Evolutionary conservation across 306 rosid species (phyloP), one percentile per base, ranked within the genome.

Genomic region (Quercus dentata): DNA sequence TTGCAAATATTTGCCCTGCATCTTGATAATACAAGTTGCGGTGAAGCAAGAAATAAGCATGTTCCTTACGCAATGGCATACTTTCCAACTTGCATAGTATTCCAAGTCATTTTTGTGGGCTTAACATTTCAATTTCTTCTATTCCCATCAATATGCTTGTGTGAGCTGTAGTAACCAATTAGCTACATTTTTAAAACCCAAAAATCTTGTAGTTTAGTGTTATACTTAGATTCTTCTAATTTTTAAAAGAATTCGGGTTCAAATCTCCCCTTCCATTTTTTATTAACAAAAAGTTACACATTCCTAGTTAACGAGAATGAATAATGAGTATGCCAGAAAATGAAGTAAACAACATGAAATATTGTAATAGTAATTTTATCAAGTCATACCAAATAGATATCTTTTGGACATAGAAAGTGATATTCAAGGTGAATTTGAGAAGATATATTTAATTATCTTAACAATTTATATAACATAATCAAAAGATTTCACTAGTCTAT

Each of bases 81-180:
- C 69, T 13, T 31, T 15, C 69, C 33, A 31, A 74, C 56, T 57
- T 52, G 19, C 25, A 25, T 30, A 19, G 56, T 38, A 62, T 62
- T 76, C 75, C 63, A 15, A 41, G 82, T 77, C 69, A 64, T 28
- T 41, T 46, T 82, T 5, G 10, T 63, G 71, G 63, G 30, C 21
- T 30, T 77, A 15, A 82, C 56, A 49, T 13, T 76, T 31, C 51
- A 70, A 21, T 54, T 28, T 55, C 20, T 33, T 17, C 0, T 35
- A 4, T 35, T 67, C 27, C 35, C 35, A 9, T 18, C 25, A 67
- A 67, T 33, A 67, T 33, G 72, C 72, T 33, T 17, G 7, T 2
- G 10, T 28, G n/a, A 25, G 20, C 69, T 25, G 1, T 64, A 13
- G 46, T 31, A 20, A 64, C 2, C 44, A 33, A 3, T 65, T 33